A percentile compares a stretch with the other conserved stretches of the same genome.
Conservation (phyloP, 441 rosid species). For the Brassica hybrid region DNA sequence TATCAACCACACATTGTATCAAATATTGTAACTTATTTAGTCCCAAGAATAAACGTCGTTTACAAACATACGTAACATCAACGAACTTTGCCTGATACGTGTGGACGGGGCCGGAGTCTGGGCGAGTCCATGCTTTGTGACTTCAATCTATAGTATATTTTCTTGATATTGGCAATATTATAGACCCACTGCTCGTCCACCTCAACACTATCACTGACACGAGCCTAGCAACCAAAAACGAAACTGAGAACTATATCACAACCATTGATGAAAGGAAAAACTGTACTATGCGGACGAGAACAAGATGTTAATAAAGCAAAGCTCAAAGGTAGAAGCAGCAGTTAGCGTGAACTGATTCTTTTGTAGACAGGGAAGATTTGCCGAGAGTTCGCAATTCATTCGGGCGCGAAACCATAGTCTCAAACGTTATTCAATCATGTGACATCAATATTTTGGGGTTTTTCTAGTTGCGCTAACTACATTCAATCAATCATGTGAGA, state of each 20-base stretch:
- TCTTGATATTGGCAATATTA: not conserved
- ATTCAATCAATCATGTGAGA: not conserved
- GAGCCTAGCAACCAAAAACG: not conserved
- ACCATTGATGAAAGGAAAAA: not conserved
- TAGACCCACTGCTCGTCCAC: not conserved
- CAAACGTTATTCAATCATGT: not conserved
- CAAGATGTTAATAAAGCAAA: not conserved
- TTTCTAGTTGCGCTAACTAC: not conserved
- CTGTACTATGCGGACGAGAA: not conserved
- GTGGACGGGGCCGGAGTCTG: constrained; percentile 3
- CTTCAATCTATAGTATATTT: not conserved
- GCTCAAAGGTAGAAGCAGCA: not conserved
- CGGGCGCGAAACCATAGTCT: not conserved
- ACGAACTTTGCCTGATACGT: not conserved
- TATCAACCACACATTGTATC: not conserved
- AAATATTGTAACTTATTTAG: not conserved
- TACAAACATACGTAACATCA: constrained; percentile 1
- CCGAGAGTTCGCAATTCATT: not conserved
- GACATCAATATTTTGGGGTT: not conserved
- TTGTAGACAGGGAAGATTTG: not conserved
- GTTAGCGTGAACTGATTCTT: not conserved
- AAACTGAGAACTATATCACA: not conserved
- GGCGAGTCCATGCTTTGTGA: constrained; percentile 7
- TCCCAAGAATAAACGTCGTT: not conserved
- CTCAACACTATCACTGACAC: not conserved